Conservation (phyloP, 148 eudicot species). For the Linanthus parryae region DNA sequence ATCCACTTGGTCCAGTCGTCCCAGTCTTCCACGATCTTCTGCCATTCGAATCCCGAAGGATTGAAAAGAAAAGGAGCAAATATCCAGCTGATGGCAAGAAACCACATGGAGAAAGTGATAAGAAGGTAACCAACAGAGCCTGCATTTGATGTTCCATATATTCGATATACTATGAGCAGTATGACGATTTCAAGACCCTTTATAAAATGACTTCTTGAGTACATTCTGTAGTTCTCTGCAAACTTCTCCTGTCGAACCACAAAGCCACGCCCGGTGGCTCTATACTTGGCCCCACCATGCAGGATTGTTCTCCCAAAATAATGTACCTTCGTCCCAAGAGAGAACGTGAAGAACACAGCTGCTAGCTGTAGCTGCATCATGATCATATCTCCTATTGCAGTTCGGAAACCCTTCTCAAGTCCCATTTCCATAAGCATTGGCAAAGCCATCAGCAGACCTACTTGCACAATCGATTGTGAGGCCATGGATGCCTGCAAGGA, state of each 20-base stretch:
- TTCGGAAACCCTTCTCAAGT: constrained; percentile 62
- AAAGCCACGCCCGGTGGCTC: constrained; percentile 80
- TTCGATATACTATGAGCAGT: constrained; percentile 44
- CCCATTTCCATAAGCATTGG: constrained; percentile 77
- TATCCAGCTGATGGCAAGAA: constrained; percentile 56
- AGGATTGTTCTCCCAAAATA: constrained; percentile 65
- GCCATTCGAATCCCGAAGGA: constrained; percentile 83
- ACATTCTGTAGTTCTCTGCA: constrained; percentile 66
- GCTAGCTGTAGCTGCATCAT: constrained; percentile 69
- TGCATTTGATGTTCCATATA: constrained; percentile 31
- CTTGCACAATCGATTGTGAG: constrained; percentile 56
- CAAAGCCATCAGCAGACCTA: constrained; percentile 63
- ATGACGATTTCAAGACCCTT: constrained; percentile 54
- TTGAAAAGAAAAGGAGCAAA: constrained; percentile 69
- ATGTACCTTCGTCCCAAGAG: constrained; percentile 64
- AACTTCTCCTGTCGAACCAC: constrained; percentile 70
- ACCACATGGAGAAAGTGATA: constrained; percentile 66
- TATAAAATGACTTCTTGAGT: constrained; percentile 73
- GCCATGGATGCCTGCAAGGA: constrained; percentile 61
- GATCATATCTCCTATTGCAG: constrained; percentile 51
- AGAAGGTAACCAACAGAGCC: constrained; percentile 32
- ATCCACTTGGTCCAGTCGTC: constrained; percentile 77
- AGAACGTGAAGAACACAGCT: constrained; percentile 66
- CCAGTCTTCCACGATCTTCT: constrained; percentile 71
- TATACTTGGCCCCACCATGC: constrained; percentile 76